These are phyloP conservation scores for Alternaria infectoria DNA, from an alignment of 2,329 filamentous ascomycete species.

Conservation along the genomic window DNA sequence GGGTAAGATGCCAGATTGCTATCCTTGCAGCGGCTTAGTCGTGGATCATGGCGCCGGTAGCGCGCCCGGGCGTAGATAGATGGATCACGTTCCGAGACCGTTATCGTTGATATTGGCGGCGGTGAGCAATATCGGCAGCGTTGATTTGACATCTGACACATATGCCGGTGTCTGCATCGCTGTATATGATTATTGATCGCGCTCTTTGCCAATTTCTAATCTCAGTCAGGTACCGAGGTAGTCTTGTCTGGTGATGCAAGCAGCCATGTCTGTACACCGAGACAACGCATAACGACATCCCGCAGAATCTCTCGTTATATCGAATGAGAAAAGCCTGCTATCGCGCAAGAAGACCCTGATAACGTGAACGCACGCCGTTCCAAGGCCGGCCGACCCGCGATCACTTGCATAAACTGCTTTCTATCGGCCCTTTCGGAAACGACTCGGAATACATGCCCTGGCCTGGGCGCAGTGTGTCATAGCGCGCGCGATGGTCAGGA, in stretches of 20 bases:
- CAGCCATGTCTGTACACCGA: background rate
- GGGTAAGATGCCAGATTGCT: background rate
- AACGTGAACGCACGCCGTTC: slow-evolving; percentile 7
- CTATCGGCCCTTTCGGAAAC: slow-evolving; percentile 17
- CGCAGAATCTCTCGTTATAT: background rate
- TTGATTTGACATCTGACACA: background rate
- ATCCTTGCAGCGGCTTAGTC: slow-evolving; percentile 10
- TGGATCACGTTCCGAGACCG: background rate
- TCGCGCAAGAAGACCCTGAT: slow-evolving; percentile 11
- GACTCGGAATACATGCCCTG: slow-evolving; percentile 9
- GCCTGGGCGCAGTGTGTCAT: slow-evolving; percentile 1
- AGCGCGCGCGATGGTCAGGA: background rate
- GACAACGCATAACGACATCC: background rate
- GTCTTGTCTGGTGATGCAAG: background rate
- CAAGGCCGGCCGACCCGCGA: slow-evolving; percentile 3
- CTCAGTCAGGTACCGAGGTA: background rate
- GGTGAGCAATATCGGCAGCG: slow-evolving; percentile 11
- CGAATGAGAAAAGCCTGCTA: background rate
- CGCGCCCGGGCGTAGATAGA: background rate
- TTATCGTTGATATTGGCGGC: slow-evolving; percentile 8
- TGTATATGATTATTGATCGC: background rate
- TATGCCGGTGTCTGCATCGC: background rate
- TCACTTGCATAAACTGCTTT: slow-evolving; percentile 6
- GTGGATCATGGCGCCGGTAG: slow-evolving; percentile 20
- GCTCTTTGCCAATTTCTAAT: background rate